A percentile compares a stretch with the other conserved stretches of the same genome.
phyloP scores from a whole-genome alignment of 805 yeast species.

The Candida takata region DNA sequence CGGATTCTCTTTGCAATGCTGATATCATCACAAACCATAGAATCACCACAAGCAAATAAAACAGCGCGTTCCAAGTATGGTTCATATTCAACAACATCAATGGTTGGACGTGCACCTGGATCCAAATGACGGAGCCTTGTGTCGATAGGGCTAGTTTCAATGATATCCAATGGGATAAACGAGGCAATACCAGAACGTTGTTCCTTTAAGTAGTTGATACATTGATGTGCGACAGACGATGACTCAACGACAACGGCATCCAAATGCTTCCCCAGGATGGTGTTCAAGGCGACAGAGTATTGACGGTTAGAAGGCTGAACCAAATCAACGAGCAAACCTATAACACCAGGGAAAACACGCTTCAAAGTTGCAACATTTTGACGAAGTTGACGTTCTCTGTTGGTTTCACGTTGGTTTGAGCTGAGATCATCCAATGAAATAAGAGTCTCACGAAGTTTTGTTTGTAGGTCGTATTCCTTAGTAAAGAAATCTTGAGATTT shows the following conservation, averaged over 20 bases:
- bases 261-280: slow-evolving; percentile 69
- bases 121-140: slow-evolving; percentile 47
- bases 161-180: slow-evolving; percentile 81
- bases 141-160: slow-evolving; percentile 49
- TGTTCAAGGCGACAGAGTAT: slow-evolving; percentile 67
- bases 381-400: slow-evolving; percentile 58
- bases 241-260: slow-evolving; percentile 83
- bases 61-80: slow-evolving; percentile 66
- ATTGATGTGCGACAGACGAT: slow-evolving; percentile 58
- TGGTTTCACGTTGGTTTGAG: slow-evolving; percentile 71
- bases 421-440: slow-evolving; percentile 61
- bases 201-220: slow-evolving; percentile 74
- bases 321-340: slow-evolving; percentile 73
- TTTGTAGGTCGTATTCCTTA: slow-evolving; percentile 55
- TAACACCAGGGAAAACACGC: slow-evolving; percentile 77
- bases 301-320: slow-evolving; percentile 70
- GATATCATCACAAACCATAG: slow-evolving; percentile 70
- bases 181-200: slow-evolving; percentile 82
- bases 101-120: slow-evolving; percentile 53
- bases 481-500: slow-evolving; percentile 31
- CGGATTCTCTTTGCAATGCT: slow-evolving; percentile 62
- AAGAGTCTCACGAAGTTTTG: slow-evolving; percentile 53
- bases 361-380: slow-evolving; percentile 67
- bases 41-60: slow-evolving; percentile 69
- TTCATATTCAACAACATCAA: slow-evolving; percentile 71